A percentile compares a stretch with the other conserved stretches of the same genome.
Evolutionary conservation across 169 alveolate species (phyloP).

Genomic region (Prorocentrum cordatum): DNA sequence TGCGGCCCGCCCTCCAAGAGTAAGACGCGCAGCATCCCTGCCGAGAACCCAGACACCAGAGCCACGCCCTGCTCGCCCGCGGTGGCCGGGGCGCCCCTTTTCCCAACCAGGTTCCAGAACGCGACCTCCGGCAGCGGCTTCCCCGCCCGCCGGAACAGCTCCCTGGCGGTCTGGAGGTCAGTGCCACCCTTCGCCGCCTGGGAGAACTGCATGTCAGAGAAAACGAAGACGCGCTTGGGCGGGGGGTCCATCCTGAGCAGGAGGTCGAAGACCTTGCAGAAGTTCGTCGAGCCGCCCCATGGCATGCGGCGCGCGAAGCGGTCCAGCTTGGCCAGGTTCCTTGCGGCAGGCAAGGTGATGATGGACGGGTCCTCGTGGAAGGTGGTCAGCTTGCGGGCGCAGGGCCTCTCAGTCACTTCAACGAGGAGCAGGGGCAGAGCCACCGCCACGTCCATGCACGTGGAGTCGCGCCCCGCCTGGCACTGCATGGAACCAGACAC

Average conservation of each 20-base stretch:
- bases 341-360: not conserved
- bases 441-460: constrained; percentile 10
- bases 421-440: constrained; percentile 6
- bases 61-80: constrained; percentile 9
- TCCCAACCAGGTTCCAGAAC: not conserved
- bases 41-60: constrained; percentile 25
- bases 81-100: not conserved
- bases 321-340: not conserved
- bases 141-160: not conserved
- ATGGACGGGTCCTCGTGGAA: not conserved
- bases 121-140: constrained; percentile 18
- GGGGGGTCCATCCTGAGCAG: not conserved
- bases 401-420: not conserved
- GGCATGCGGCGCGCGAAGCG: not conserved
- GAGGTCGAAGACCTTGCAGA: constrained; percentile 15
- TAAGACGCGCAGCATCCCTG: constrained; percentile 6
- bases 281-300: constrained; percentile 14
- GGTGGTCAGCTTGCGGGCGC: not conserved
- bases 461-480: not conserved
- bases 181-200: not conserved
- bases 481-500: constrained; percentile 9
- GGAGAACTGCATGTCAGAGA: constrained; percentile 26
- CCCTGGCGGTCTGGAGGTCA: not conserved
- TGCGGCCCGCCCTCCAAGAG: no score
- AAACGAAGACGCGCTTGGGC: constrained; percentile 6